These are phyloP conservation scores for Oleoguttula mirabilis DNA, from an alignment of 495 filamentous ascomycete species.

Conservation along the genomic window DNA sequence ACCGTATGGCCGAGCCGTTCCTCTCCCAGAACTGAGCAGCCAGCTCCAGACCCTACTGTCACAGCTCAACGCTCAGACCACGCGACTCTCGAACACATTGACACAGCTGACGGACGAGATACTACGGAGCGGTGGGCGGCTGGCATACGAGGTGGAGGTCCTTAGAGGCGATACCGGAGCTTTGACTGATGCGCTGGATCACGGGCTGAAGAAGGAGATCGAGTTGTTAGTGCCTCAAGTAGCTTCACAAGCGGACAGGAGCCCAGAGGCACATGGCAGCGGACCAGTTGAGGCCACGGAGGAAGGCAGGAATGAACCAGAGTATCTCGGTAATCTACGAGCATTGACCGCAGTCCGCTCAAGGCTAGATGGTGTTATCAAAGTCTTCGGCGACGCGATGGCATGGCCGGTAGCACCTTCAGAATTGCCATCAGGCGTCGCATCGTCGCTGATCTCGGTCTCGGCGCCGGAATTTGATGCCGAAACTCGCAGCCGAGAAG, in stretches of 20 bases:
- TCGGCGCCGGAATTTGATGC: constrained; percentile 59
- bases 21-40: constrained; percentile 63
- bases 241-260: constrained; percentile 2
- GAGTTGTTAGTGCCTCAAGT: constrained; percentile 48
- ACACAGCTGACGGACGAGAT: constrained; percentile 92
- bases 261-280: neutral
- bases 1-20: constrained; percentile 43
- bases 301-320: constrained; percentile 39
- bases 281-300: neutral
- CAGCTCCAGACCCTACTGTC: constrained; percentile 77
- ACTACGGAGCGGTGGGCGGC: constrained; percentile 65
- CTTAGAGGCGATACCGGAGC: constrained; percentile 73
- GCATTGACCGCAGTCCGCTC: constrained; percentile 71
- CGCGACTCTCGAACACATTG: constrained; percentile 66
- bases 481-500: constrained; percentile 52
- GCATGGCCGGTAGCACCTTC: constrained; percentile 81
- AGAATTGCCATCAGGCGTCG: constrained; percentile 34
- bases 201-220: constrained; percentile 57
- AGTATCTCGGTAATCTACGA: constrained; percentile 62
- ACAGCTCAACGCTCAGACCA: constrained; percentile 76
- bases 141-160: constrained; percentile 92
- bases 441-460: constrained; percentile 69
- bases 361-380: constrained; percentile 72
- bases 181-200: constrained; percentile 63
- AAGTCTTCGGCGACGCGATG: constrained; percentile 86